A percentile compares a stretch with the other conserved stretches of the same genome.
Evolutionary conservation across 176 grass and related monocot species (phyloP).

Genomic region (Lolium multiflorum): DNA sequence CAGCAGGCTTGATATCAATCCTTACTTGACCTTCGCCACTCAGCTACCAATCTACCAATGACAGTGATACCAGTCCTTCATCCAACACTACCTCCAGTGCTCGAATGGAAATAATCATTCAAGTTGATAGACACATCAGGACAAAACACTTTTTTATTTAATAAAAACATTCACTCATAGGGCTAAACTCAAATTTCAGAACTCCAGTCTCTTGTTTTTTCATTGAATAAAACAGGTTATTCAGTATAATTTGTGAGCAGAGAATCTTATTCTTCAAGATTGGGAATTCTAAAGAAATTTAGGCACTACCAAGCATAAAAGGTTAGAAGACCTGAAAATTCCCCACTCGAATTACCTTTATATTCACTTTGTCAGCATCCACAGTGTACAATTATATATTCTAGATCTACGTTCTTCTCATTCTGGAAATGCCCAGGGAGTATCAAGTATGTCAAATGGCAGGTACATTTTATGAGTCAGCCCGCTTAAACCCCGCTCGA

Average conservation of each 20-base stretch:
- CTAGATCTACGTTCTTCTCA: background rate
- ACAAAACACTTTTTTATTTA: background rate
- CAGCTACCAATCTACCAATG: background rate
- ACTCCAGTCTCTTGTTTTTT: background rate
- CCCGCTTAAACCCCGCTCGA: background rate
- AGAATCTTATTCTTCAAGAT: background rate
- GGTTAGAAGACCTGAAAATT: too few species aligned
- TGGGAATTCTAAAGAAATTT: slow-evolving; percentile 2
- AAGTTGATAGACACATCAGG: background rate
- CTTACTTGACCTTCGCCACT: background rate
- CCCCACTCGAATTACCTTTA: too few species aligned
- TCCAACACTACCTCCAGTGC: background rate
- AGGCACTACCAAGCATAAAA: background rate
- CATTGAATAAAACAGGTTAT: background rate
- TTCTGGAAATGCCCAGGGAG: background rate
- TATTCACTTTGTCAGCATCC: background rate
- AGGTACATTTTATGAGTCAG: slow-evolving; percentile 9
- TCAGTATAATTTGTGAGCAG: background rate
- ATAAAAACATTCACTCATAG: background rate
- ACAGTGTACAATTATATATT: background rate
- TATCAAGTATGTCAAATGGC: background rate
- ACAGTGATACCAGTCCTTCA: background rate
- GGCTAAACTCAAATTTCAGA: slow-evolving; percentile 2
- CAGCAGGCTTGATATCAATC: background rate
- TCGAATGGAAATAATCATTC: background rate